Percentiles rank a stretch among this genome's conserved stretches.
Evolutionary conservation across 257 asterid species (phyloP).

Genomic region (Gentiana macrophylla): DNA sequence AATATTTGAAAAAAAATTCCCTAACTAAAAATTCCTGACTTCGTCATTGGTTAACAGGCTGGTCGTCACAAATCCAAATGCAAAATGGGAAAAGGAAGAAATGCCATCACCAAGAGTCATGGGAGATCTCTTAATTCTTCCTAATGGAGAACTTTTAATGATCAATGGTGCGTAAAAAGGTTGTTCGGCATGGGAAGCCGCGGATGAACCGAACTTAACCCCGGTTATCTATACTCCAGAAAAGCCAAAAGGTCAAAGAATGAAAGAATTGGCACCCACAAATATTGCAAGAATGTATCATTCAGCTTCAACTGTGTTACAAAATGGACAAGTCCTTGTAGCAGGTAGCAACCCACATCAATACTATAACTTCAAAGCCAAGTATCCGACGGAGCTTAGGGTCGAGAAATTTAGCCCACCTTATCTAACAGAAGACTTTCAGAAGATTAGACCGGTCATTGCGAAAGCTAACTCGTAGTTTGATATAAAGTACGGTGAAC

Average conservation of each 20-base stretch:
- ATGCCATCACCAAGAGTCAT: slow-evolving; percentile 74
- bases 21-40: too few relatives aligned
- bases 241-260: slow-evolving; percentile 31
- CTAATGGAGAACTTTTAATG: slow-evolving; percentile 59
- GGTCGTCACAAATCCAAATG: slow-evolving; percentile 11
- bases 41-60: slow-evolving; percentile 16
- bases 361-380: slow-evolving; percentile 29
- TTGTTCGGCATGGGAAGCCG: slow-evolving; percentile 74
- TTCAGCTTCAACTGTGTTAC: slow-evolving; percentile 48
- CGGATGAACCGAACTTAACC: slow-evolving; percentile 36
- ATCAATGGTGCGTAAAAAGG: slow-evolving; percentile 65
- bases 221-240: slow-evolving; percentile 59
- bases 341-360: slow-evolving; percentile 82
- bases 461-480: slow-evolving; percentile 22
- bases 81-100: slow-evolving; percentile 55
- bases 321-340: slow-evolving; percentile 49
- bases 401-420: slow-evolving; percentile 88
- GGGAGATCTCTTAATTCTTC: slow-evolving; percentile 73
- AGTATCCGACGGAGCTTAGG: slow-evolving; percentile 51
- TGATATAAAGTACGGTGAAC: slow-evolving; percentile 32
- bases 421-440: slow-evolving; percentile 41
- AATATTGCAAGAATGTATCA: slow-evolving; percentile 79
- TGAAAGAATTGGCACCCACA: slow-evolving; percentile 33
- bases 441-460: slow-evolving; percentile 17
- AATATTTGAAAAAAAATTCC: too few relatives aligned